Evolutionary conservation across 1,284 basidiomycete genomes (phyloP).

Genomic region (Ustilago sp.): DNA sequence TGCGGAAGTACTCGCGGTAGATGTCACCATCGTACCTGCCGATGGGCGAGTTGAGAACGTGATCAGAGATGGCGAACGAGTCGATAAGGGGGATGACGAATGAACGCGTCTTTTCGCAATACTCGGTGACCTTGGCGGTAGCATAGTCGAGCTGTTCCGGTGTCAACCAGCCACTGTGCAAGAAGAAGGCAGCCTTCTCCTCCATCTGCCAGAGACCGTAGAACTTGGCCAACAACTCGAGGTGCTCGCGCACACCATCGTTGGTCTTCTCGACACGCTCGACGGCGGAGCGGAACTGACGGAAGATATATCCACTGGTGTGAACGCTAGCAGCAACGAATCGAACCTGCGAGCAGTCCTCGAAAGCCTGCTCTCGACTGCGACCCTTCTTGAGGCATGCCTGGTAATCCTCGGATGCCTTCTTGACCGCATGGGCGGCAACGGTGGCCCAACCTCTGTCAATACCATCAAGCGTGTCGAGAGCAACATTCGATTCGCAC

Average conservation of each 20-base stretch:
- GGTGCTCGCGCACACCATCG: slow-evolving; percentile 63
- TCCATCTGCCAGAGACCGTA: slow-evolving; percentile 74
- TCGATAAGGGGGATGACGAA: slow-evolving; percentile 73
- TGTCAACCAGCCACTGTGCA: slow-evolving; percentile 71
- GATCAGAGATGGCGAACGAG: slow-evolving; percentile 73
- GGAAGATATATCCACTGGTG: slow-evolving; percentile 69
- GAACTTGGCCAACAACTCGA: slow-evolving; percentile 60
- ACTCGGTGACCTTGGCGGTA: slow-evolving; percentile 71
- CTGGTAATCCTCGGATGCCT: slow-evolving; percentile 72
- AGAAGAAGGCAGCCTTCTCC: slow-evolving; percentile 74
- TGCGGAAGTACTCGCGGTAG: slow-evolving; percentile 65
- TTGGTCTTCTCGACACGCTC: slow-evolving; percentile 54
- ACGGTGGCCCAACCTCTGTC: slow-evolving; percentile 73
- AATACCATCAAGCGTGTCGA: slow-evolving; percentile 72
- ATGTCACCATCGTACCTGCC: slow-evolving; percentile 69
- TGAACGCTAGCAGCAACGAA: slow-evolving; percentile 74
- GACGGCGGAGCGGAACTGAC: slow-evolving; percentile 68
- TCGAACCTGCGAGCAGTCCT: slow-evolving; percentile 73
- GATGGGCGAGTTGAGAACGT: slow-evolving; percentile 75
- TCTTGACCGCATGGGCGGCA: slow-evolving; percentile 73
- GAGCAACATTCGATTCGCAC: slow-evolving; percentile 69
- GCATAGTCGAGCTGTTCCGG: slow-evolving; percentile 72
- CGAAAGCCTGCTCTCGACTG: slow-evolving; percentile 73
- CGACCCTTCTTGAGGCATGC: slow-evolving; percentile 71
- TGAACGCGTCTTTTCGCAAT: slow-evolving; percentile 72